Conservation (phyloP, 257 asterid species). For the Solanum ahanhuiri region DNA sequence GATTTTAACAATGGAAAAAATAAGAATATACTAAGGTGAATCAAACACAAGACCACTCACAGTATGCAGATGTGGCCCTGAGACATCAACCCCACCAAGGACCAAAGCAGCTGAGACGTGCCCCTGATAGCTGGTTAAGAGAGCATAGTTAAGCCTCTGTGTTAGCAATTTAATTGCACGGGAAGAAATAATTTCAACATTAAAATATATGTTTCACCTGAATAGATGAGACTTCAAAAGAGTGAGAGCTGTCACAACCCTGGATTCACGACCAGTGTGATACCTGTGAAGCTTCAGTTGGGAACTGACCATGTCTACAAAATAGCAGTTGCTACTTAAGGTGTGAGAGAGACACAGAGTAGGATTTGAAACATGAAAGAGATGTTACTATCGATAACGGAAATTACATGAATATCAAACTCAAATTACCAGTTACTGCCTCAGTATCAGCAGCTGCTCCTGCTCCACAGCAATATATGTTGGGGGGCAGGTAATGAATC, state of each 20-base stretch:
- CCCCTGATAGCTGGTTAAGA: slow-evolving; percentile 65
- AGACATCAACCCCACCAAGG: slow-evolving; percentile 89
- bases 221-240: slow-evolving; percentile 80
- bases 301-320: slow-evolving; percentile 90
- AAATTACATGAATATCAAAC: not conserved
- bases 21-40: not conserved
- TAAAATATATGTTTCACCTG: slow-evolving; percentile 34
- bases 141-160: not conserved
- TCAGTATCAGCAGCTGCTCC: slow-evolving; percentile 97
- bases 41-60: slow-evolving; percentile 36
- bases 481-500: slow-evolving; percentile 70
- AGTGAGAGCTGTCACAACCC: slow-evolving; percentile 87
- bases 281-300: slow-evolving; percentile 76
- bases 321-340: not conserved
- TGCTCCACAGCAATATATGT: slow-evolving; percentile 73
- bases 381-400: not conserved
- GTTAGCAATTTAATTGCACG: not conserved
- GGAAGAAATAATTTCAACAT: not conserved
- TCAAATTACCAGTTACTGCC: slow-evolving; percentile 71
- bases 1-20: not conserved
- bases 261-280: slow-evolving; percentile 87
- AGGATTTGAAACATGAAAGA: not conserved
- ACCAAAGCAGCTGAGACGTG: slow-evolving; percentile 88
- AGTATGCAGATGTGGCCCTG: slow-evolving; percentile 90
- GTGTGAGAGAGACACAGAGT: not conserved